These are phyloP conservation scores for Torulaspora quercuum DNA, from an alignment of 805 yeast genomes.

Conservation along the genomic window DNA sequence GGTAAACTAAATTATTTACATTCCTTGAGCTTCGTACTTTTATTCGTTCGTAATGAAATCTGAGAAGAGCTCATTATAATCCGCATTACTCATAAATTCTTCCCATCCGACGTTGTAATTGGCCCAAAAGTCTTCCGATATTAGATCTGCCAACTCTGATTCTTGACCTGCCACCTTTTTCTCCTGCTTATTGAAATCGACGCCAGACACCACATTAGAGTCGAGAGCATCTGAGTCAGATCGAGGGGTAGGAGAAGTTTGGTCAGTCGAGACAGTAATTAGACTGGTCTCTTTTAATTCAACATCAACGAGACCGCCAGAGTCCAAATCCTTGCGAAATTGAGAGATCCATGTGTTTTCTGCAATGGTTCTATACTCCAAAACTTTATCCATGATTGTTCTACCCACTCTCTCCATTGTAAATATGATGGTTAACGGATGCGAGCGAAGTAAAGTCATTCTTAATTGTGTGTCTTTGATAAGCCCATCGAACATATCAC, in stretches of 20 bases:
- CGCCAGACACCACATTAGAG: too few relatives aligned
- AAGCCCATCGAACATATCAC: conserved; percentile 17
- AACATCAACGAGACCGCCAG: too few relatives aligned
- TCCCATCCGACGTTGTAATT: conserved; percentile 26
- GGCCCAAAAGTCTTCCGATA: conserved; percentile 28
- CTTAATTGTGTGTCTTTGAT: conserved; percentile 8
- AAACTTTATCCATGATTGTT: conserved; percentile 21
- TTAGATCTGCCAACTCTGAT: conserved; percentile 13
- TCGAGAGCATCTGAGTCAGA: neutral
- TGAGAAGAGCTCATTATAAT: conserved; percentile 3
- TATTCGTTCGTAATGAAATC: conserved; percentile 4
- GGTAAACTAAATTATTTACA: neutral
- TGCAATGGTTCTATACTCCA: conserved; percentile 20
- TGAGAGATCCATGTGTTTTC: conserved; percentile 19
- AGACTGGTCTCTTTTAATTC: too few relatives aligned
- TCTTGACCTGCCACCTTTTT: conserved; percentile 4
- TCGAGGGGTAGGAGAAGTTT: too few relatives aligned
- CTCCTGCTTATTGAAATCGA: too few relatives aligned
- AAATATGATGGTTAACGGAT: conserved; percentile 10
- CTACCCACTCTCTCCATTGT: conserved; percentile 20
- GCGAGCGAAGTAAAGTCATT: conserved; percentile 13
- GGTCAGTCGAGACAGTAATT: too few relatives aligned
- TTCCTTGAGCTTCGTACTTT: neutral
- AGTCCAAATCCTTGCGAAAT: conserved; percentile 1
- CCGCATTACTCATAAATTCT: conserved; percentile 14